phyloP scores from a whole-genome alignment of 2,329 filamentous ascomycete species.

The Claviceps spartinae region DNA sequence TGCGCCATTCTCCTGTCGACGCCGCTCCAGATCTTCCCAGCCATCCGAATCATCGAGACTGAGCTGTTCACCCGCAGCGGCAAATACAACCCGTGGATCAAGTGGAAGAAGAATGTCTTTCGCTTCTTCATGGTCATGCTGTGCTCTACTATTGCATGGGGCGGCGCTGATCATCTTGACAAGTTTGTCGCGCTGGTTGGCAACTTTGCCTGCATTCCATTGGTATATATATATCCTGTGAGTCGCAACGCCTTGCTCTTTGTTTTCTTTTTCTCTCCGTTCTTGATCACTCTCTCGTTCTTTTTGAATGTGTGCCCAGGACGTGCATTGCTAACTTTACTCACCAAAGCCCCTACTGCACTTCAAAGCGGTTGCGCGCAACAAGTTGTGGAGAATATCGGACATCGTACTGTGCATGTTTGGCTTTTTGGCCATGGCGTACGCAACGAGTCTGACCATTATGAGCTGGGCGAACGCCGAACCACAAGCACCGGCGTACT shows the following conservation, averaged over 20 bases:
- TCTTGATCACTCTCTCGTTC: background rate
- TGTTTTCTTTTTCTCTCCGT: background rate
- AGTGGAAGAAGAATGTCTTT: conserved; percentile 98
- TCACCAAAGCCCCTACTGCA: conserved; percentile 68
- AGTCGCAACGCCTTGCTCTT: conserved; percentile 25
- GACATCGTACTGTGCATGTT: conserved; percentile 72
- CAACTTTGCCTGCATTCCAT: conserved; percentile 92
- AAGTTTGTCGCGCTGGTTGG: conserved; percentile 95
- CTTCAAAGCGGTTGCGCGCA: conserved; percentile 64
- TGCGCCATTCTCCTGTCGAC: conserved; percentile 92
- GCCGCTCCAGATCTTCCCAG: conserved; percentile 91
- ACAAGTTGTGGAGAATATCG: conserved; percentile 48
- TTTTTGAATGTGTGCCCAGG: background rate
- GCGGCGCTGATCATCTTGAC: conserved; percentile 82
- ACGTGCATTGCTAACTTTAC: conserved; percentile 17
- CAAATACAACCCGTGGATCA: conserved; percentile 97
- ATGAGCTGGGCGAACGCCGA: conserved; percentile 65
- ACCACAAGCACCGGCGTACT: conserved; percentile 38
- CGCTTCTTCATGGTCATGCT: conserved; percentile 83
- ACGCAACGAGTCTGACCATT: conserved; percentile 78
- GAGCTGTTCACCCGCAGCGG: conserved; percentile 86
- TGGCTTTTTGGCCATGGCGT: conserved; percentile 76
- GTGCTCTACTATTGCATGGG: conserved; percentile 81
- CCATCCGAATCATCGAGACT: conserved; percentile 92
- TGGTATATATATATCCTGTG: conserved; percentile 97